phyloP scores from a whole-genome alignment of 2,329 filamentous ascomycete genomes.

The Arthroderma uncinatum region DNA sequence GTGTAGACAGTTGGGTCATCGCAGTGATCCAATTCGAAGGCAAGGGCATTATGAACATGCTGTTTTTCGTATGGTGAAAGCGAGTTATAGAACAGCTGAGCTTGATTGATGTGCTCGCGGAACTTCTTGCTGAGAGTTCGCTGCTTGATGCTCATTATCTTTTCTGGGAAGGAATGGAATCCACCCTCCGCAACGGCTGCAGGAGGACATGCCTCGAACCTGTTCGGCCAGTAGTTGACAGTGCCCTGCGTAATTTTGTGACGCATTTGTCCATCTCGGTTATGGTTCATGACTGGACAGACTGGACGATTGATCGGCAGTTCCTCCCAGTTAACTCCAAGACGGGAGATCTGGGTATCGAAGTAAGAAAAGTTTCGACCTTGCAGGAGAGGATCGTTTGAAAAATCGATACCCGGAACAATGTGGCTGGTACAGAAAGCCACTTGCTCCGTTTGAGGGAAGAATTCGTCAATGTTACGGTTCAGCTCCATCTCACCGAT shows the following conservation, averaged over 20 bases:
- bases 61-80: constrained; percentile 54
- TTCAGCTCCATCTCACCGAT: constrained; percentile 73
- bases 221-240: constrained; percentile 72
- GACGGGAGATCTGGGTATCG: constrained; percentile 49
- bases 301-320: constrained; percentile 66
- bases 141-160: constrained; percentile 58
- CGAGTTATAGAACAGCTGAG: constrained; percentile 75
- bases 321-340: constrained; percentile 66
- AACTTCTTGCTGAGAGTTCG: constrained; percentile 58
- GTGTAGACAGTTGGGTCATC: constrained; percentile 68
- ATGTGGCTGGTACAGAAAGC: constrained; percentile 74
- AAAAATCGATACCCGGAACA: constrained; percentile 66
- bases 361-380: constrained; percentile 57
- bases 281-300: constrained; percentile 63
- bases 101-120: constrained; percentile 64
- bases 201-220: constrained; percentile 53
- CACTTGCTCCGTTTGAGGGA: constrained; percentile 69
- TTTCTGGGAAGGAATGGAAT: constrained; percentile 57
- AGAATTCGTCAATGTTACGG: constrained; percentile 69
- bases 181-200: constrained; percentile 51
- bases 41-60: constrained; percentile 50
- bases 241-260: constrained; percentile 63
- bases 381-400: constrained; percentile 62
- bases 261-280: constrained; percentile 61
- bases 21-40: constrained; percentile 69